A percentile compares a stretch with the other conserved stretches of the same genome.
These are phyloP conservation scores for Hanseniaspora uvarum DNA, from an alignment of 1,139 yeast genomes.

Conservation along the genomic window DNA sequence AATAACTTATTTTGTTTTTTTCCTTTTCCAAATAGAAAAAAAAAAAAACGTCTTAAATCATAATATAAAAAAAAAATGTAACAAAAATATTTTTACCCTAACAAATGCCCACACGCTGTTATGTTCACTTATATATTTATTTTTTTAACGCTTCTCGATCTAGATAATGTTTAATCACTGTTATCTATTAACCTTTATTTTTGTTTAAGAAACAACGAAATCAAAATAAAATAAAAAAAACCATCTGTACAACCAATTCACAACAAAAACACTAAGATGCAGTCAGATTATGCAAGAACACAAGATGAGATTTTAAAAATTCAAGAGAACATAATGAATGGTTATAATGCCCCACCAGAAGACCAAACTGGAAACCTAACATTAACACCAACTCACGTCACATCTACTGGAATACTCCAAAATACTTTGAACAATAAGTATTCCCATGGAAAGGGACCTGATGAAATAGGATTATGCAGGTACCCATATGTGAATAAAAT, in stretches of 20 bases:
- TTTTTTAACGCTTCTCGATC: neutral
- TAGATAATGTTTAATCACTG: neutral
- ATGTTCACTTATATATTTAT: neutral
- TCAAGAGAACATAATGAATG: conserved; percentile 30
- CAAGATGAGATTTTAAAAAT: conserved; percentile 29
- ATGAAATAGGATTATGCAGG: conserved; percentile 2
- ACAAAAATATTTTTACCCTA: neutral
- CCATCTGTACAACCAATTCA: neutral
- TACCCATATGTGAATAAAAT: conserved; percentile 1
- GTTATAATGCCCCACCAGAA: conserved; percentile 17
- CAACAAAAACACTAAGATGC: neutral
- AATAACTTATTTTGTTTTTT: neutral
- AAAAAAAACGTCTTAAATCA: neutral
- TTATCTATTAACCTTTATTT: neutral
- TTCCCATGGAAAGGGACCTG: neutral
- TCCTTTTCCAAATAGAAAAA: neutral
- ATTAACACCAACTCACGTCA: neutral
- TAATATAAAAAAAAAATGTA: neutral
- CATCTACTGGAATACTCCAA: neutral
- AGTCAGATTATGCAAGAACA: conserved; percentile 26
- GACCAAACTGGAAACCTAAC: neutral
- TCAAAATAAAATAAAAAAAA: neutral
- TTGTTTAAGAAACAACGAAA: too few species aligned
- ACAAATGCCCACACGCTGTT: neutral
- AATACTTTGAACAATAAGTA: conserved; percentile 1